Evolutionary conservation across 2,329 filamentous ascomycete genomes (phyloP).

Genomic region (Aspergillus aculeatinus): DNA sequence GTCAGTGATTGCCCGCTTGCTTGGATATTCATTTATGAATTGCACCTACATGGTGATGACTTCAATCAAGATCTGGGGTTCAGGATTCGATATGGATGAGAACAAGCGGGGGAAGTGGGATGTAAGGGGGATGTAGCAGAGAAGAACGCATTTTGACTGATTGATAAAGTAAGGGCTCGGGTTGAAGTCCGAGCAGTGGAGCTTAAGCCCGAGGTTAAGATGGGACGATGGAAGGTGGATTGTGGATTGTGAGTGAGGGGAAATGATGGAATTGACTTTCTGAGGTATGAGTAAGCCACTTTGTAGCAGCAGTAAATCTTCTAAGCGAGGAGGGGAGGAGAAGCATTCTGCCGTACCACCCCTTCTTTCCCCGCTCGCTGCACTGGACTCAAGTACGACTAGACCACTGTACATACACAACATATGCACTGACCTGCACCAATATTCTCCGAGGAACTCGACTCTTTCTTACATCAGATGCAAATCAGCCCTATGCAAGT

Average conservation of each 20-base stretch:
- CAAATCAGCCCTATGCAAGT: background rate
- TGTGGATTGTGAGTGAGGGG: background rate
- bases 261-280: background rate
- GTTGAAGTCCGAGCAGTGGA: background rate
- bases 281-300: background rate
- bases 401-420: too few relatives aligned
- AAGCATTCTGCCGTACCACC: too few relatives aligned
- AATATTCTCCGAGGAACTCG: too few relatives aligned
- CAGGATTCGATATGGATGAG: too few relatives aligned
- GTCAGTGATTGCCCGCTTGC: background rate
- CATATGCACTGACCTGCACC: too few relatives aligned
- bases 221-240: background rate
- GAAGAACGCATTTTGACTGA: too few relatives aligned
- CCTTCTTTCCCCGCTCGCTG: too few relatives aligned
- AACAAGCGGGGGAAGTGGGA: background rate
- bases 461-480: too few relatives aligned
- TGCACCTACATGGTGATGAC: constrained; percentile 5
- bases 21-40: background rate
- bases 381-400: too few relatives aligned
- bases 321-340: too few relatives aligned
- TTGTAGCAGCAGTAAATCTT: background rate
- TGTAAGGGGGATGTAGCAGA: background rate
- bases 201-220: constrained; percentile 2
- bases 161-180: background rate
- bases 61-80: background rate